A percentile compares a stretch with the other conserved stretches of the same genome.
phyloP scores from a whole-genome alignment of 2,329 filamentous ascomycete species.

The Pseudopyricularia cyperi region DNA sequence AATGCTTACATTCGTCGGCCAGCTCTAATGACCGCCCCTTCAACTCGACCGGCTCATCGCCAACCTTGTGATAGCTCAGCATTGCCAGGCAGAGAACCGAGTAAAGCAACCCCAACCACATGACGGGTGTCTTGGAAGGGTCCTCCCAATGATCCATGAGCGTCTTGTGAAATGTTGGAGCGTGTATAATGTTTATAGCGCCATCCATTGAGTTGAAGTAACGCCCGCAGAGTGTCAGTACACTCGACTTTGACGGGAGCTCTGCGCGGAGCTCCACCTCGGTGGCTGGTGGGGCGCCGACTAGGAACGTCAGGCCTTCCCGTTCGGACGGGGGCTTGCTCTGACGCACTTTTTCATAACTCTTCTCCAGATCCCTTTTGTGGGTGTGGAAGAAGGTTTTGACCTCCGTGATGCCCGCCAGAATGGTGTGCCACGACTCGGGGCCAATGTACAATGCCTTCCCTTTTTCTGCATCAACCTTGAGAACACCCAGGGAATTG shows the following conservation, averaged over 20 bases:
- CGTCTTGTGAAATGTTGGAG: constrained; percentile 72
- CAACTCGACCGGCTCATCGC: constrained; percentile 70
- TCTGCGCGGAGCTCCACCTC: constrained; percentile 67
- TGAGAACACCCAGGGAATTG: constrained; percentile 67
- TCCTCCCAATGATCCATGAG: constrained; percentile 55
- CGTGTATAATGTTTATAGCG: constrained; percentile 63
- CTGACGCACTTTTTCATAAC: constrained; percentile 62
- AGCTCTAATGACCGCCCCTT: constrained; percentile 50
- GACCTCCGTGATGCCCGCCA: constrained; percentile 80
- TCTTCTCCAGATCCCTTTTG: constrained; percentile 79
- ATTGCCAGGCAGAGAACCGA: constrained; percentile 65
- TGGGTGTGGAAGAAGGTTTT: constrained; percentile 79
- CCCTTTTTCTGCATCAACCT: constrained; percentile 63
- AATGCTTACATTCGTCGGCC: constrained; percentile 35
- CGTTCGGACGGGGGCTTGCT: constrained; percentile 46
- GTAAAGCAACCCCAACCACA: constrained; percentile 70
- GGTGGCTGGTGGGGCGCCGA: constrained; percentile 59
- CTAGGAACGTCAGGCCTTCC: constrained; percentile 64
- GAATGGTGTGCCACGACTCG: constrained; percentile 70
- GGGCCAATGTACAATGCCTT: constrained; percentile 74
- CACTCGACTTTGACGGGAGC: constrained; percentile 67
- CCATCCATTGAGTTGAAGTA: constrained; percentile 79
- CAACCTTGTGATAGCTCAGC: constrained; percentile 66
- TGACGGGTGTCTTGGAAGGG: constrained; percentile 57
- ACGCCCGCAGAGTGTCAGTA: constrained; percentile 73